Base-by-base conservation (phyloP, 2,329 filamentous ascomycete genomes). In the Arthrobotrys megalospora region DNA sequence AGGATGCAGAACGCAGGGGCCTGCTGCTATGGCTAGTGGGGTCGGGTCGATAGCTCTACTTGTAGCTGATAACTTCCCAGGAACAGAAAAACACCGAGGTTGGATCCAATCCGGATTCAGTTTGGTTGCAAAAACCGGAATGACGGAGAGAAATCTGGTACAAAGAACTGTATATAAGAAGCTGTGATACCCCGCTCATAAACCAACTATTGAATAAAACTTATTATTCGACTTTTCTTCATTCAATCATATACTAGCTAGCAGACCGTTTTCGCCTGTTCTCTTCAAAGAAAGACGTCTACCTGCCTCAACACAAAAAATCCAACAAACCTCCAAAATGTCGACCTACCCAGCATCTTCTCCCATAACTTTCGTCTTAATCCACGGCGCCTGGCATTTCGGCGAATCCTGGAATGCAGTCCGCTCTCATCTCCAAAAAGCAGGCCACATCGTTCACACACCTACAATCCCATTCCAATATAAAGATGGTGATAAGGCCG, bases 331-430 rank as follows among this genome's bases (percentile, higher is more conserved):
- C n/a, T n/a, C 21, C 38, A 16, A 5, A 4, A 68, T 68, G 64
- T 16, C 66, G n/a, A 12, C 28, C 12, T 76, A 58, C n/a, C 72
- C 72, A 14, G 19, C 21, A 10, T 76, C 73, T 0, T 50, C 60
- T 0, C 60, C 66, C 8, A 62, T 77, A 14, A 77, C 73, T 8
- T 77, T 77, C 28, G 28, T 77, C 1, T 43, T 77, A 10, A 71
- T 77, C 41, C 73, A 77, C 36, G 73, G 73, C 5, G 58, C 73
- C 6, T 77, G 73, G 73, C 73, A 77, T 21, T n/a, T 7, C 5
- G 73, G 73, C 3, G 6, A 50, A 6, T 66, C 48, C n/a, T 77
- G 73, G 73, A 38, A 67, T n/a, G n/a, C 2, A 5, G 73, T 77
- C 1, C 58, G 60, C n/a, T 43, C 50, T 6, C 19, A 60, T 21